These are phyloP conservation scores for Chrysochromulina tobinii DNA, from an alignment of 78 protist genomes.

Conservation along the genomic window DNA sequence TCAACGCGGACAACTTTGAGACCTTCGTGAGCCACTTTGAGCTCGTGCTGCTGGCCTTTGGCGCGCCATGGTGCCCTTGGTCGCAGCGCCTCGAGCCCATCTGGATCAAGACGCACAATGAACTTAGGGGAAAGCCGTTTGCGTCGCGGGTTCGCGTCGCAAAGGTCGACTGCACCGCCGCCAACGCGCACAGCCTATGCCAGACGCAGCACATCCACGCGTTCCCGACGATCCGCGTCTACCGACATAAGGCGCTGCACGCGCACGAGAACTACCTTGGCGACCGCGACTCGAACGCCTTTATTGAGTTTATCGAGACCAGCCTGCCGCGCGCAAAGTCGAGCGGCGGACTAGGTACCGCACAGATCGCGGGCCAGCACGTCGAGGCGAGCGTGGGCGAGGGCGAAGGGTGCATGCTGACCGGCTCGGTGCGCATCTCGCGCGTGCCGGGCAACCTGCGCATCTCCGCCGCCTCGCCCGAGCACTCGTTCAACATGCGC, in stretches of 20 bases:
- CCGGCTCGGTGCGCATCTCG: neutral
- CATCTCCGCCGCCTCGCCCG: neutral
- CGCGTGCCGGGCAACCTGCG: constrained; percentile 12
- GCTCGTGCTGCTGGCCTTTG: neutral
- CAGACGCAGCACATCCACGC: neutral
- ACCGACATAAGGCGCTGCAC: neutral
- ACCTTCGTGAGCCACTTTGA: neutral
- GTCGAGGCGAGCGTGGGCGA: neutral
- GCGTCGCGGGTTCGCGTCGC: neutral
- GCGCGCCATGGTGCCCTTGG: constrained; percentile 21
- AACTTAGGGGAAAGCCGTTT: neutral
- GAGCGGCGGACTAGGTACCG: too few species aligned
- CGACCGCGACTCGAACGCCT: neutral
- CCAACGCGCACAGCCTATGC: neutral
- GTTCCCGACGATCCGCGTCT: neutral
- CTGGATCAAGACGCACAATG: neutral
- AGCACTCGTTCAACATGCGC: neutral
- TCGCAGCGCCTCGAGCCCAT: neutral
- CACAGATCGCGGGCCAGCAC: too few species aligned
- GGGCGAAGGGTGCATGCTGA: neutral
- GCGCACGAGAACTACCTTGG: neutral
- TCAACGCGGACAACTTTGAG: neutral
- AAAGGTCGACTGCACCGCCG: neutral
- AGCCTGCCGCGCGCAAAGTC: neutral
- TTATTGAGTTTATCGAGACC: neutral